Base-by-base conservation (phyloP, 1,139 yeast species). In the Maudiozyma humilis region DNA sequence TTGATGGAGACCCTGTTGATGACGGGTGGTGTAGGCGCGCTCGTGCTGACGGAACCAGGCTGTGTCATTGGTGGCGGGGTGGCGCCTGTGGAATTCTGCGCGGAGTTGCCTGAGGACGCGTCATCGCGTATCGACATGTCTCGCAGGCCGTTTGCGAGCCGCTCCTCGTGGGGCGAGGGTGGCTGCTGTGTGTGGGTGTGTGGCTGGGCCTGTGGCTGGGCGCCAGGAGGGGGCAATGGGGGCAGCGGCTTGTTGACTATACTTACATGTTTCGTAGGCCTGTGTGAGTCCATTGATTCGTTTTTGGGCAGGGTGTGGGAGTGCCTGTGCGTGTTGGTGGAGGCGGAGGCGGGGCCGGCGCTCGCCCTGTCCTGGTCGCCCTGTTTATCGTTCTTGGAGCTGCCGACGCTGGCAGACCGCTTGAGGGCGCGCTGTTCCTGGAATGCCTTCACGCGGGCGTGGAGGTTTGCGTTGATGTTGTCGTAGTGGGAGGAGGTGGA, bases 381-480 rank as follows among this genome's bases (percentile, higher is more conserved):
- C 27, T 39, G 48, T 33, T 48, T 51, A 51, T 54, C 36, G 19
- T 18, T 15, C 19, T 32, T 32, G 15, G 32, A 40, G 45, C 53
- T 48, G 30, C 60, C 59, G 4, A 55, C 51, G 51, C 61, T 50
- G 38, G 64, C 52, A 3, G 61, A 52, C 34, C 67, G 57, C 37
- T 66, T 67, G 47, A 69, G 68, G 25, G 75, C 69, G 51, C 87
- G 68, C 56, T 76, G 77, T 51, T 79, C 83, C 58, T 82, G 91
- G 53, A 82, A 81, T 0, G 89, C 89, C 63, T 81, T 65, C 41
- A 84, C 70, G 51, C 87, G 69, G 1, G 91, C 93, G 62, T 82
- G 91, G 44, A 82, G 72, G 51, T 79, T 86, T 13, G 85, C 78
- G 58, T 74, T 81, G 44, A 68, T 65, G 46, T 64, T 63, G 41